Evolutionary conservation across 2,329 filamentous ascomycete genomes (phyloP), one percentile per base, ranked within the genome.

Genomic region (Proliferodiscus dingleyae): DNA sequence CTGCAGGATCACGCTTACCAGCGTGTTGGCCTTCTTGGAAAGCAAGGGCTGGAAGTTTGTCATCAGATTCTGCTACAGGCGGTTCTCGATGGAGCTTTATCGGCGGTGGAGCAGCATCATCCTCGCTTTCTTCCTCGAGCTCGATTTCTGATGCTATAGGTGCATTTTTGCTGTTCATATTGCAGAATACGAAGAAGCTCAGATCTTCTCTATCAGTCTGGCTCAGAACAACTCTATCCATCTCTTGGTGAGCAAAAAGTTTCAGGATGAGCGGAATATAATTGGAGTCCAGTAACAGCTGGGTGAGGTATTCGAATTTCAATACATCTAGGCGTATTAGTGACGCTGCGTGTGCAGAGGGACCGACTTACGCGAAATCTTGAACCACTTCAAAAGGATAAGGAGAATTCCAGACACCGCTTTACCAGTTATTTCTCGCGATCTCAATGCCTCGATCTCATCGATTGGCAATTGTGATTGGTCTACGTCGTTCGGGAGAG

Each of bases 291-390:
- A 98, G 76, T 9, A 98, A 72, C 2, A 98, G 77, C 62, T 98
- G 93, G 0, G 89, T 91, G 61, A 98, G 71, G 61, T 96, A 97
- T 67, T 98, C 93, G 56, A 93, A 96, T 63, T 96, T 95, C 54
- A 98, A 72, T 22, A 97, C 79, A 63, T 98, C 89, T 94, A 38
- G 4, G 4, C 16, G 11, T 50, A 54, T 55, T 45, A 65, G 56
- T 32, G 43, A 29, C 23, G 7, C 24, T 16, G 4, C 3, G 3
- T 33, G 8, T 19, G 5, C 32, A n/a, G 22, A 15, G 21, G 34
- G 4, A 45, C n/a, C n/a, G 21, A 44, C 87, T 72, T 72, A 94
- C 89, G 93, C 47, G 89, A 96, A 43, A 95, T 73, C 64, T 95
- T 94, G 59, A 97, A 85, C 93, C 93, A 98, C 67, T 97, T 98